Base-by-base conservation (phyloP, 75 land plant genomes). In the Gnetum montanum region DNA sequence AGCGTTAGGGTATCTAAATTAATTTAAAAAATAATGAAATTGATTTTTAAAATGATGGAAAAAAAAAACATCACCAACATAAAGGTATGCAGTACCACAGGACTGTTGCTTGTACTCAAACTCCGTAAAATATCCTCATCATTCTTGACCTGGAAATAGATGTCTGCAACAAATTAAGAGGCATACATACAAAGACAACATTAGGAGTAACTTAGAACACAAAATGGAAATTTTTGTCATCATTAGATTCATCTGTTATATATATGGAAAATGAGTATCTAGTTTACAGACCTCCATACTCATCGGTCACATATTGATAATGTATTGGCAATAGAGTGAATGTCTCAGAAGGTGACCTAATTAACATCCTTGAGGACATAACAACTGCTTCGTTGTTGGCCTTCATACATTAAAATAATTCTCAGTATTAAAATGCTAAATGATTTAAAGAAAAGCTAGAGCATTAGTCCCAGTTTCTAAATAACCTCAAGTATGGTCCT, bases 271-370 rank as follows among this genome's bases (percentile, higher is more conserved):
- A n/a, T n/a, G n/a, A n/a, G n/a, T n/a, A 62, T 18, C 3, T 31
- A 8, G 31, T 33, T 52, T 36, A 19, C 15, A 52, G 55, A 91
- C 97, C 91, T 72, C 97, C 97, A 73, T 84, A 70, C 60, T 87
- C 93, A 54, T 91, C 97, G 20, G 84, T 85, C 31, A 84, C 46
- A 53, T 83, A 91, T 24, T 80, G 75, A 38, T 83, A 40, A 23
- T 16, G n/a, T n/a, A 82, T 85, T 25, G 96, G 83, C 73, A 80
- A 83, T 47, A n/a, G n/a, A n/a, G n/a, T n/a, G n/a, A n/a, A n/a
- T n/a, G n/a, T 75, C 41, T 77, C 73, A 46, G 71, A 71, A 34
- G 66, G 50, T 59, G 65, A 75, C 58, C 45, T 66, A 66, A 57
- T 58, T 33, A 66, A 15, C 15, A 68, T 19, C 48, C 61, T 62